Evolutionary conservation across 495 filamentous ascomycete genomes (phyloP).

Genomic region (Staphylotrichum longicolle): DNA sequence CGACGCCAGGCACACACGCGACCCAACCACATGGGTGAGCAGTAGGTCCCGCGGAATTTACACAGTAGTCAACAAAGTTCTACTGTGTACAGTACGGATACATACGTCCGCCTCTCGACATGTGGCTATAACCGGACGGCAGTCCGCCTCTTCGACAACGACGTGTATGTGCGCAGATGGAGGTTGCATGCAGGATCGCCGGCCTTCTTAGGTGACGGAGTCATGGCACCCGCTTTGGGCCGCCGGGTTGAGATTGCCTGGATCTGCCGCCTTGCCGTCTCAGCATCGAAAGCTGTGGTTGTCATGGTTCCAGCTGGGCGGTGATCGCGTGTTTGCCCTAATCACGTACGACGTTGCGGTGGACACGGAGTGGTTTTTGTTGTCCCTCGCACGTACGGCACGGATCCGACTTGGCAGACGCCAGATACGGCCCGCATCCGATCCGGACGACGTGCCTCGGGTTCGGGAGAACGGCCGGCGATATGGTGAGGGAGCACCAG

Average conservation of each 20-base stretch:
- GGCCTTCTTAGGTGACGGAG: slow-evolving; percentile 4
- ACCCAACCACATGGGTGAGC: slow-evolving; percentile 7
- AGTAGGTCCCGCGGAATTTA: neutral
- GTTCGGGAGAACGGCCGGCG: neutral
- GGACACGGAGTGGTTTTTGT: neutral
- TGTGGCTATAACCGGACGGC: no score
- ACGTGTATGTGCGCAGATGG: neutral
- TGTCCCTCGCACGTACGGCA: neutral
- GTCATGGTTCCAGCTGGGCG: slow-evolving; percentile 11
- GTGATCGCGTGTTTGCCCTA: slow-evolving; percentile 12
- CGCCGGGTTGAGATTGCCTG: slow-evolving; percentile 10
- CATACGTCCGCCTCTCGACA: no score
- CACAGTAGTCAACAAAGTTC: neutral
- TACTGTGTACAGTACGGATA: no score
- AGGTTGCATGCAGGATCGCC: slow-evolving; percentile 10
- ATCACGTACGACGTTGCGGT: neutral
- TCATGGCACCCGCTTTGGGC: slow-evolving; percentile 17
- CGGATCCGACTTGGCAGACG: slow-evolving; percentile 6
- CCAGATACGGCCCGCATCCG: slow-evolving; percentile 8
- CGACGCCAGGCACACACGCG: slow-evolving; percentile 1
- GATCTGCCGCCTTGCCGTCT: neutral
- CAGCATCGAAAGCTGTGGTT: slow-evolving; percentile 8
- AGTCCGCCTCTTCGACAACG: neutral
- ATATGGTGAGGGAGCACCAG: neutral
- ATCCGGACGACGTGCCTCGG: neutral